phyloP scores from a whole-genome alignment of 495 filamentous ascomycete genomes.

The Oidiodendron maius region DNA sequence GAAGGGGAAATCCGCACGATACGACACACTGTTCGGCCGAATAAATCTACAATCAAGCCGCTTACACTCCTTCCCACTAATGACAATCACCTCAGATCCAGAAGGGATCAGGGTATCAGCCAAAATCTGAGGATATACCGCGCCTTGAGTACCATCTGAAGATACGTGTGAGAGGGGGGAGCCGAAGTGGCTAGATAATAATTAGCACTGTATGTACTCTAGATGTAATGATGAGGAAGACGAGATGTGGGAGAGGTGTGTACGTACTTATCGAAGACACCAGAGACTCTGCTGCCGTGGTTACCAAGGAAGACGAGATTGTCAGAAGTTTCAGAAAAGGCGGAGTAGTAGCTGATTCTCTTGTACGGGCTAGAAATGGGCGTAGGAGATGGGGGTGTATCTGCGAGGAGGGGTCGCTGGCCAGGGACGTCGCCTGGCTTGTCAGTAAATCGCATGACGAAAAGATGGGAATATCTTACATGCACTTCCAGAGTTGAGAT shows the following conservation, averaged over 20 bases:
- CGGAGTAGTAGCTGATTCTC: slow-evolving; percentile 52
- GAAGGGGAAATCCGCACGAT: slow-evolving; percentile 41
- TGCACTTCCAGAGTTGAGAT: too few relatives aligned
- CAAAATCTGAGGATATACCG: slow-evolving; percentile 43
- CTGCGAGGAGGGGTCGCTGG: too few relatives aligned
- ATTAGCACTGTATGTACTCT: too few relatives aligned
- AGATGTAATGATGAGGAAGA: too few relatives aligned
- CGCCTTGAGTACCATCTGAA: slow-evolving; percentile 40
- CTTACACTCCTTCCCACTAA: slow-evolving; percentile 50
- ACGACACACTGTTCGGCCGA: slow-evolving; percentile 50
- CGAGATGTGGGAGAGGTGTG: neutral
- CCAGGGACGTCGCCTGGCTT: too few relatives aligned
- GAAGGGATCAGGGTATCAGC: slow-evolving; percentile 45
- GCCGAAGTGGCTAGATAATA: slow-evolving; percentile 45
- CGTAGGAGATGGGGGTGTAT: too few relatives aligned
- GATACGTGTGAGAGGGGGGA: slow-evolving; percentile 56
- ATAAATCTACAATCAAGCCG: slow-evolving; percentile 47
- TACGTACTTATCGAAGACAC: slow-evolving; percentile 50
- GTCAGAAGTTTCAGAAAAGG: slow-evolving; percentile 36
- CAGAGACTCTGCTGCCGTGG: slow-evolving; percentile 52
- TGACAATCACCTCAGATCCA: slow-evolving; percentile 54
- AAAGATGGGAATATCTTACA: too few relatives aligned
- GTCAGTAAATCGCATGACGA: too few relatives aligned
- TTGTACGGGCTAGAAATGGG: slow-evolving; percentile 21
- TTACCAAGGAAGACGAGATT: slow-evolving; percentile 65